Conservation (phyloP, 768 basidiomycete species). For the Tremella yokohamensis region DNA sequence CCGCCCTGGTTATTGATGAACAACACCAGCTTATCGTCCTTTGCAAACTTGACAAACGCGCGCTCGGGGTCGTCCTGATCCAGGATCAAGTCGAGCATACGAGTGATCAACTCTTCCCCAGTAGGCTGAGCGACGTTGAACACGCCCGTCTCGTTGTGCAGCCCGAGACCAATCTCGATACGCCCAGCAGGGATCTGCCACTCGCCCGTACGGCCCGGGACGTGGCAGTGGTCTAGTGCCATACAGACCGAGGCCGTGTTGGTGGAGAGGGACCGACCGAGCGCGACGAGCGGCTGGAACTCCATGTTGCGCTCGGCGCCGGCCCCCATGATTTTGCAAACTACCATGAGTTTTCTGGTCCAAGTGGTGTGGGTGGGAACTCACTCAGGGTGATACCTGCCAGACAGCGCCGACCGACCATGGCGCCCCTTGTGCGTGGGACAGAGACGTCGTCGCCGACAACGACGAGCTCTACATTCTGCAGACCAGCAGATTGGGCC, state of each 20-base stretch:
- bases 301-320: slow-evolving; percentile 65
- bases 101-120: slow-evolving; percentile 65
- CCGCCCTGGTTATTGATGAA: slow-evolving; percentile 87
- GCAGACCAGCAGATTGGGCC: slow-evolving; percentile 65
- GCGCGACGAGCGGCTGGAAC: slow-evolving; percentile 65
- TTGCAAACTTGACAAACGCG: slow-evolving; percentile 50
- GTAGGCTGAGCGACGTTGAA: slow-evolving; percentile 58
- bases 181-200: slow-evolving; percentile 60
- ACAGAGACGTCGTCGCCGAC: slow-evolving; percentile 91
- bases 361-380: slow-evolving; percentile 6
- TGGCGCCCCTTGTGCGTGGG: slow-evolving; percentile 70
- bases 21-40: slow-evolving; percentile 56
- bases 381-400: slow-evolving; percentile 45
- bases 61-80: slow-evolving; percentile 69
- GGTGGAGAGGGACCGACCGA: slow-evolving; percentile 65
- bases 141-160: slow-evolving; percentile 74
- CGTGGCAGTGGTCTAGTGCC: slow-evolving; percentile 84
- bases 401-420: slow-evolving; percentile 69
- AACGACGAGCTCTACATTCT: slow-evolving; percentile 67
- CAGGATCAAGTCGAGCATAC: slow-evolving; percentile 68
- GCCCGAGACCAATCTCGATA: slow-evolving; percentile 78
- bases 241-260: slow-evolving; percentile 77
- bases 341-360: slow-evolving; percentile 62
- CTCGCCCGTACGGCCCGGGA: slow-evolving; percentile 69
- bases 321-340: slow-evolving; percentile 88